Conservation (phyloP, 805 yeast genomes). For the Teunomyces tritomae region DNA sequence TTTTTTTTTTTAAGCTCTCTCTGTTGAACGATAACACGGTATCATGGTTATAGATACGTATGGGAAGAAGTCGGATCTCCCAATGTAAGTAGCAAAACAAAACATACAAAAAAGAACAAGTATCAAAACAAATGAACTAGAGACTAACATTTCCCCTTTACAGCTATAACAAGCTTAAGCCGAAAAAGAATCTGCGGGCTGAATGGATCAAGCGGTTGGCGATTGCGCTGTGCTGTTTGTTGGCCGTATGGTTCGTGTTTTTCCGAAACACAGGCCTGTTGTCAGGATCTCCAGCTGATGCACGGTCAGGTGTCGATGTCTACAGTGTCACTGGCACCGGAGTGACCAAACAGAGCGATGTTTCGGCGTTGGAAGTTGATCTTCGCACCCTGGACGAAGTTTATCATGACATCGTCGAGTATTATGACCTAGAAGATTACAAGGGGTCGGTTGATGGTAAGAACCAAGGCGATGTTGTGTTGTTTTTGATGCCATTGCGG, state of each 20-base stretch:
- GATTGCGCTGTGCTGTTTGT: background rate
- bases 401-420: constrained; percentile 50
- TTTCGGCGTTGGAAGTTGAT: background rate
- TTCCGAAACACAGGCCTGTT: background rate
- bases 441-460: constrained; percentile 52
- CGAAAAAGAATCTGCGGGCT: constrained; percentile 7
- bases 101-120: too few species aligned
- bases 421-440: constrained; percentile 59
- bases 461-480: constrained; percentile 56
- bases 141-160: background rate
- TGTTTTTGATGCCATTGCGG: constrained; percentile 72
- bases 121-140: too few species aligned
- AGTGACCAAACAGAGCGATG: constrained; percentile 12
- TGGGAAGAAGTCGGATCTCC: constrained; percentile 48
- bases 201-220: constrained; percentile 4
- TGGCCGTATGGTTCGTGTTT: constrained; percentile 11
- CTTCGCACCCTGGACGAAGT: constrained; percentile 28
- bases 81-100: constrained; percentile 30
- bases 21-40: constrained; percentile 1
- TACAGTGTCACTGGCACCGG: constrained; percentile 34
- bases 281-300: background rate
- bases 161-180: constrained; percentile 14
- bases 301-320: constrained; percentile 13
- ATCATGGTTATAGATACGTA: constrained; percentile 26
- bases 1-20: constrained; percentile 1